Conservation (phyloP, 345 rosid genomes). For the Lepidium didymum region DNA sequence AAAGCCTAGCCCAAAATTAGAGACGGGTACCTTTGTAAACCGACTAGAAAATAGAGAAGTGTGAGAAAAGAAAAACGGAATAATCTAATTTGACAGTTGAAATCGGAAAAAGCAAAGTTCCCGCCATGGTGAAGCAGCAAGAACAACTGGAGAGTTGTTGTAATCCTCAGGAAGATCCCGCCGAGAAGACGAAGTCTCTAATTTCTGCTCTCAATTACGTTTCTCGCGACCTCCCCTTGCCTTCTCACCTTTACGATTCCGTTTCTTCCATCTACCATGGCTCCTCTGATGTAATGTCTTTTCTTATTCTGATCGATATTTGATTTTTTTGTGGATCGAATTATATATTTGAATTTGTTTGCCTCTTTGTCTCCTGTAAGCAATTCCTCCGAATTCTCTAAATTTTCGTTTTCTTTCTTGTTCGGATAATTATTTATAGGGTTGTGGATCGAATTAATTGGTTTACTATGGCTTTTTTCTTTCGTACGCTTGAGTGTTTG, state of each 20-base stretch:
- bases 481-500: background rate
- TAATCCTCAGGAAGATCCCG: conserved; percentile 25
- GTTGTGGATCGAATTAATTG: background rate
- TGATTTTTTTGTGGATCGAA: background rate
- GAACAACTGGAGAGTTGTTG: conserved; percentile 23
- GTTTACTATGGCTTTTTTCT: background rate
- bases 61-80: no score
- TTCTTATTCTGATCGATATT: background rate
- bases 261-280: conserved; percentile 60
- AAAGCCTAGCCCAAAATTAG: background rate
- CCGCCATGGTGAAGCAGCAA: conserved; percentile 57
- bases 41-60: no score
- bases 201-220: conserved; percentile 71
- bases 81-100: background rate
- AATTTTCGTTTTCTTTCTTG: background rate
- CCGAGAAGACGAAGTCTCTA: conserved; percentile 52
- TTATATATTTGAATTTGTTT: background rate
- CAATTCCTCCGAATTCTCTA: background rate
- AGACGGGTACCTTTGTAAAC: background rate
- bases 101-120: conserved; percentile 16
- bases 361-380: background rate
- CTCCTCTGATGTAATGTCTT: background rate
- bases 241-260: conserved; percentile 46
- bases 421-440: background rate
- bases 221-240: conserved; percentile 77